A percentile compares a stretch with the other conserved stretches of the same genome.
Evolutionary conservation across 495 filamentous ascomycete species (phyloP).

Genomic region (Penicillium ochrochloron): DNA sequence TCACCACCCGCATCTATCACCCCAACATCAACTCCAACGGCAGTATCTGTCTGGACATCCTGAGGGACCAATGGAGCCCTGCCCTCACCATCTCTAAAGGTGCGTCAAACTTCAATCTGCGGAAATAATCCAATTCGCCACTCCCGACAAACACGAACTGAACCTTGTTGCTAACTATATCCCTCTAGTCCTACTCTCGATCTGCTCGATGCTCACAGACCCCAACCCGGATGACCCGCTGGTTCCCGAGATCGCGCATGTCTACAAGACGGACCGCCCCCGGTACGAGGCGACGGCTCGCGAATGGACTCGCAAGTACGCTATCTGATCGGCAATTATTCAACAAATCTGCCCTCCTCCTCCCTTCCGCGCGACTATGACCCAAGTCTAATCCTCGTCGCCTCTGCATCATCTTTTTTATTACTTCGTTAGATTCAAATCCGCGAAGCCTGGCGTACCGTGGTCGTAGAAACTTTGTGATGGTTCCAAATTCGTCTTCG

Average conservation of each 20-base stretch:
- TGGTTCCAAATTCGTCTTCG: constrained; percentile 9
- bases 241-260: constrained; percentile 97
- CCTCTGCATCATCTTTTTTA: constrained; percentile 40
- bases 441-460: constrained; percentile 52
- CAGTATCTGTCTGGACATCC: constrained; percentile 97
- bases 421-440: constrained; percentile 46
- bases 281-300: constrained; percentile 95
- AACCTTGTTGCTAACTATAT: constrained; percentile 24
- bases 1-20: constrained; percentile 99
- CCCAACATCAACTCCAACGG: constrained; percentile 99
- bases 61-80: constrained; percentile 98
- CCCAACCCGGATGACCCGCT: constrained; percentile 98
- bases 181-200: constrained; percentile 83
- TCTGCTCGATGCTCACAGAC: constrained; percentile 99
- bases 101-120: constrained; percentile 41
- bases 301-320: constrained; percentile 99
- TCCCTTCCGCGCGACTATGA: constrained; percentile 1
- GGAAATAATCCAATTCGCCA: too few species aligned
- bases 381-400: constrained; percentile 31
- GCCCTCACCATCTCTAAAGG: constrained; percentile 98
- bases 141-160: too few species aligned
- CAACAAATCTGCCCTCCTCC: constrained; percentile 29
- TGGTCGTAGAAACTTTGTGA: constrained; percentile 50
- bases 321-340: constrained; percentile 61
- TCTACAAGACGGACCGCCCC: constrained; percentile 98